Base-by-base conservation (phyloP, 108 stramenopile genomes). In the Schizochytrium sp. region DNA sequence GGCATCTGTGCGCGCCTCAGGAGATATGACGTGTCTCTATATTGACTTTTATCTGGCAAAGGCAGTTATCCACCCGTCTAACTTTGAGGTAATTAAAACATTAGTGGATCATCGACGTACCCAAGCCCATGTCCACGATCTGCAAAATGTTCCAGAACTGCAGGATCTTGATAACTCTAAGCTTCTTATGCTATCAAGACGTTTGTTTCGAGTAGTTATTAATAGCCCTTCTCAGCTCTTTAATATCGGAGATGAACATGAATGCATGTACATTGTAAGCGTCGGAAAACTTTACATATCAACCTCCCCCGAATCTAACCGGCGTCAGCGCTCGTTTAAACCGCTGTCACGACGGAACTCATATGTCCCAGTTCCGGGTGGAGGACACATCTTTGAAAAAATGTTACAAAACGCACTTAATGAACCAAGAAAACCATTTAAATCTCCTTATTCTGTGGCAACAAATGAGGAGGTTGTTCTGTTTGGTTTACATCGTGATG, bases 241-340 rank as follows among this genome's bases (percentile, higher is more conserved):
- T 38, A 13, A 3, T 10, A 40, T 10, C 47, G 76, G 76, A 47
- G 76, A 83, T 0, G 76, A 40, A 40, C 76, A 83, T 53, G 76
- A 83, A 10, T 55, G 50, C 50, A 83, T 83, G 76, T 83, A 83
- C 76, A 83, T 83, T 42, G 50, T 83, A 5, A 55, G 50, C 53
- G 49, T 53, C 15, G 76, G 76, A 28, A 40, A 47, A 40, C 76
- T 83, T 53, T 83, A 83, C 3, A 38, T 83, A 8, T 55, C 76
- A n/a, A n/a, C 17, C 17, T 17, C 28, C 28, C 28, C 28, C 28
- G 28, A 60, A 60, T 60, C 59, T n/a, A 60, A 60, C 17, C 17
- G 19, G 17, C 17, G 59, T n/a, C 17, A 19, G 59, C n/a, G 19
- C 59, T 19, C 59, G 59, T 19, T 60, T 60, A 17, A n/a, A 19